Base-by-base conservation (phyloP, 306 rosid species). In the Vigna radiata region DNA sequence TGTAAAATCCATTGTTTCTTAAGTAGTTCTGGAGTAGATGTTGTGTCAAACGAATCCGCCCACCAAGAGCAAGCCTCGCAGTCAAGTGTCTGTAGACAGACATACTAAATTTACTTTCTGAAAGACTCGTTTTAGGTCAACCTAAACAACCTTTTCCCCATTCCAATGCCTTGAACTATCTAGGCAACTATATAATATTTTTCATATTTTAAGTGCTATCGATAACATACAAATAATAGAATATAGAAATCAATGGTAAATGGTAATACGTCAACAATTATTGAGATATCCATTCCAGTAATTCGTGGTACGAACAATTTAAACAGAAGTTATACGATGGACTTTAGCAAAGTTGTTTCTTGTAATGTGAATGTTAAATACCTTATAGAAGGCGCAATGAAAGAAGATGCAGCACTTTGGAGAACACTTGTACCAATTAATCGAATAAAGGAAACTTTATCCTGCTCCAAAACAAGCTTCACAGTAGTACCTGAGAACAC, bases 341-440 rank as follows among this genome's bases (percentile, higher is more conserved):
- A 60, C 21, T 74, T 62, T 21, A 46, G 46, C 67, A 25, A 78
- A 46, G 33, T 2, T 25, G 33, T 50, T 68, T 76, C 61, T n/a
- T 64, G 47, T 12, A 10, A 36, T 68, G 49, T 46, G 68, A 64
- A 73, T 64, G 48, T 14, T 55, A 78, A 70, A 82, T 75, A 92
- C 97, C 93, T 90, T 81, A 92, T 76, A 73, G 97, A 90, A 80
- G 97, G 97, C 66, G 97, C 97, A 87, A 92, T 74, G 41, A 92
- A 87, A 50, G 97, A 91, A 60, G 95, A 90, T 53, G 94, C 97
- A 23, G 87, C 89, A 84, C 97, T 92, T 83, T 92, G 96, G 63
- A 92, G 90, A 74, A 89, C 87, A 80, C 97, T 92, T 59, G 82
- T 49, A 19, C 97, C 94, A 60, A 92, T 89, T 71, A 90, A 77